Percentiles rank a stretch among this genome's conserved stretches.
These are phyloP conservation scores for Vaccinium corymbosum DNA, from an alignment of 148 eudicot species.

Conservation along the genomic window DNA sequence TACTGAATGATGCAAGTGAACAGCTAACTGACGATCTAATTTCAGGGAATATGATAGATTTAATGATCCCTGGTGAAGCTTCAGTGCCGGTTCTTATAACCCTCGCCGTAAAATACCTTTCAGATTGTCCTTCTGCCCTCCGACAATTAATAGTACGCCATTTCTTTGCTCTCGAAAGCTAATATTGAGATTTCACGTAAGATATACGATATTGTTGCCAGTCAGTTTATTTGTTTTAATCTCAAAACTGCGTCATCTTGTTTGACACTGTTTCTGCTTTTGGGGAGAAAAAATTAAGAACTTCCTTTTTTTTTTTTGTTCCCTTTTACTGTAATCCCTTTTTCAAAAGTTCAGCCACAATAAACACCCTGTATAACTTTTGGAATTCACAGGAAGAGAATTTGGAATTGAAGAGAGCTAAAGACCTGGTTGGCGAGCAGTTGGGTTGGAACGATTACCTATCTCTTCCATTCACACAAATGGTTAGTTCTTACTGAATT, in stretches of 20 bases:
- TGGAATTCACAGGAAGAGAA: slow-evolving; percentile 65
- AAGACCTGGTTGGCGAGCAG: slow-evolving; percentile 50
- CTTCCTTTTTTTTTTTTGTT: background rate
- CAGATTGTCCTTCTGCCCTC: slow-evolving; percentile 75
- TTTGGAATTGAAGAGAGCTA: slow-evolving; percentile 51
- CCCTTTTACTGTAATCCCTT: background rate
- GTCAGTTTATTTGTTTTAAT: too few species aligned
- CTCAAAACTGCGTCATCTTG: too few species aligned
- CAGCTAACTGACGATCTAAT: slow-evolving; percentile 69
- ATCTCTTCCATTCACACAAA: slow-evolving; percentile 72
- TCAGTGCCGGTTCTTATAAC: slow-evolving; percentile 87
- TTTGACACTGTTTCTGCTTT: too few species aligned
- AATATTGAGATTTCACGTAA: too few species aligned
- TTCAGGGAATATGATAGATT: slow-evolving; percentile 81
- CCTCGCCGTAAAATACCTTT: slow-evolving; percentile 74
- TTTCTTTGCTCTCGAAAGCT: background rate
- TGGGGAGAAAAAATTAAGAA: background rate
- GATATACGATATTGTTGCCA: too few species aligned
- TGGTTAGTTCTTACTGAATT: slow-evolving; percentile 33
- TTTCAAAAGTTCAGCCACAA: background rate
- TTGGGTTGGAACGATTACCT: slow-evolving; percentile 75
- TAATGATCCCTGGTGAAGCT: slow-evolving; percentile 97
- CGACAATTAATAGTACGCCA: slow-evolving; percentile 52
- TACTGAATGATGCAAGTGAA: slow-evolving; percentile 67
- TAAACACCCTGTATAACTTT: background rate